Evolutionary conservation across 306 rosid genomes (phyloP).

Genomic region (Prunus persica): DNA sequence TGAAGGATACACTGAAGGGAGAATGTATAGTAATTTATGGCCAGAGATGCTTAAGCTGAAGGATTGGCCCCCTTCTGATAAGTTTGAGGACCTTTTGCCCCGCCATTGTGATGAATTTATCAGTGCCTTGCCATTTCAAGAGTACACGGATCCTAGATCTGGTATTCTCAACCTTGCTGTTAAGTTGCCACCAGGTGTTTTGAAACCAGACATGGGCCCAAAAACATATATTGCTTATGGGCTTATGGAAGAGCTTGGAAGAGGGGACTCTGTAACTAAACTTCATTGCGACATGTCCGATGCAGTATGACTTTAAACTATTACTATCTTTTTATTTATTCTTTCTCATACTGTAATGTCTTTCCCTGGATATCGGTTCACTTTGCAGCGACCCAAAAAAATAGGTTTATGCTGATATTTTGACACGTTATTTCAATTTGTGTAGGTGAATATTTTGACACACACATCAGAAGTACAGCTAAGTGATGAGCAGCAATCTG

Average conservation of each 20-base stretch:
- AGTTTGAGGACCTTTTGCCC: constrained; percentile 78
- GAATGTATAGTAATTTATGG: constrained; percentile 68
- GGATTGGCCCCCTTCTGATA: constrained; percentile 95
- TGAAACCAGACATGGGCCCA: constrained; percentile 94
- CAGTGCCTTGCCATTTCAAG: constrained; percentile 68
- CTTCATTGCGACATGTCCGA: constrained; percentile 93
- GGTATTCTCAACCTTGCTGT: constrained; percentile 83
- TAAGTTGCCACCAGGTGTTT: constrained; percentile 65
- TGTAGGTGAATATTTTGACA: constrained; percentile 77
- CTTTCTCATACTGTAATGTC: not conserved
- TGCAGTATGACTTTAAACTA: constrained; percentile 53
- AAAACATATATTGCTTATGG: constrained; percentile 89
- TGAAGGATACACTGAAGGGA: constrained; percentile 69
- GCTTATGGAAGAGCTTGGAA: constrained; percentile 69
- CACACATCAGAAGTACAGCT: constrained; percentile 61
- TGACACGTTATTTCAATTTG: constrained; percentile 17
- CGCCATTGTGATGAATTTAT: constrained; percentile 93
- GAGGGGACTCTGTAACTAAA: constrained; percentile 93
- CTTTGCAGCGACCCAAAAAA: not conserved
- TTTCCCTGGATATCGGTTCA: not conserved
- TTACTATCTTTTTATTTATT: not conserved
- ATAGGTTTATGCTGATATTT: not conserved
- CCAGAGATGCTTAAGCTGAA: constrained; percentile 94
- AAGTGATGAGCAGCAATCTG: constrained; percentile 34
- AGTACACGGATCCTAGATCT: constrained; percentile 72